phyloP scores from a whole-genome alignment of 257 asterid species.

The Verbascum thapsus region DNA sequence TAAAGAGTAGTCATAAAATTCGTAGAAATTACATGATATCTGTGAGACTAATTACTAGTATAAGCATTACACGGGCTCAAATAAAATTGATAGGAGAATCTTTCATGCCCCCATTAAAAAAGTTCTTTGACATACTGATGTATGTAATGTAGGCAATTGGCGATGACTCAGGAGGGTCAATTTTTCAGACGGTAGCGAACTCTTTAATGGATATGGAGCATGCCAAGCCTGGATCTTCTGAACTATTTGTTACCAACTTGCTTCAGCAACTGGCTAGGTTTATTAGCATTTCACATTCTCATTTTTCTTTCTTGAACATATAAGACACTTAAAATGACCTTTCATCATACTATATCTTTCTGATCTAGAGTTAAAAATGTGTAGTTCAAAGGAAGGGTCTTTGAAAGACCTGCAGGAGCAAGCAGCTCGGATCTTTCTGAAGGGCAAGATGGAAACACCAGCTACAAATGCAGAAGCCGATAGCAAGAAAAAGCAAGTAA shows the following conservation, averaged over 20 bases:
- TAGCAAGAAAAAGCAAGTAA: conserved; percentile 70
- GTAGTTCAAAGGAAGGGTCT: conserved; percentile 86
- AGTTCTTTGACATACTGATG: conserved; percentile 7
- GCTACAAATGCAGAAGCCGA: conserved; percentile 55
- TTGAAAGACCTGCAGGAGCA: conserved; percentile 82
- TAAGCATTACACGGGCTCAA: no score
- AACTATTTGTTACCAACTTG: conserved; percentile 69
- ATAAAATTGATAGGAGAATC: background rate
- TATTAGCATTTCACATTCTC: conserved; percentile 22
- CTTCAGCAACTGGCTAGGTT: conserved; percentile 90
- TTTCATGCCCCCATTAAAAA: conserved; percentile 1
- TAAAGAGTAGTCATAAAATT: background rate
- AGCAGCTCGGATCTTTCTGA: conserved; percentile 60
- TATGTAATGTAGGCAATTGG: conserved; percentile 50
- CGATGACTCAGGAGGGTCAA: conserved; percentile 63
- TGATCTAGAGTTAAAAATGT: conserved; percentile 30
- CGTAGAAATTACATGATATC: background rate
- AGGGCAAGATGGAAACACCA: conserved; percentile 61
- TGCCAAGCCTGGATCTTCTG: conserved; percentile 75
- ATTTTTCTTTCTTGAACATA: conserved; percentile 6
- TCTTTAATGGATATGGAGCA: conserved; percentile 84
- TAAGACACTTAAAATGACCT: conserved; percentile 15
- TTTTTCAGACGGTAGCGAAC: conserved; percentile 57
- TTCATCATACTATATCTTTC: conserved; percentile 20
- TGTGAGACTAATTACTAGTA: background rate